Percentiles rank a stretch among this genome's conserved stretches.
These are phyloP conservation scores for Rhododendron mucronatum DNA, from an alignment of 148 eudicot genomes.

Conservation along the genomic window DNA sequence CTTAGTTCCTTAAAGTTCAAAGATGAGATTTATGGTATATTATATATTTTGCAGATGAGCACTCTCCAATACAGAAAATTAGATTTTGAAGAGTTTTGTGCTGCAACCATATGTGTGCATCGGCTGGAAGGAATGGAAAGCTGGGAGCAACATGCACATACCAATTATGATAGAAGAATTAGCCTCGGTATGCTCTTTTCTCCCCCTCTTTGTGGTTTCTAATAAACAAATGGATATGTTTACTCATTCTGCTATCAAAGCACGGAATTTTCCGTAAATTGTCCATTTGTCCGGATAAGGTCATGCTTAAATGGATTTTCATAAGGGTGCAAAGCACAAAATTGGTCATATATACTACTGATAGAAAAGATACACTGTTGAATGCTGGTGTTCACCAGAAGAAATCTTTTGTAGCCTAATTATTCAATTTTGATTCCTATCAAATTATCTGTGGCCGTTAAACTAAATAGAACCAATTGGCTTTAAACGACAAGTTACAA, in stretches of 20 bases:
- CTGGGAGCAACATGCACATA: conserved; percentile 93
- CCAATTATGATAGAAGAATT: conserved; percentile 93
- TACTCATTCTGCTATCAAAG: not conserved
- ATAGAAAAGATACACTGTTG: not conserved
- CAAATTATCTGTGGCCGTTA: not conserved
- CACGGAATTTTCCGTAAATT: not conserved
- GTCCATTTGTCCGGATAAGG: not conserved
- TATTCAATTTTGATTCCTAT: not conserved
- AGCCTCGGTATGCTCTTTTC: conserved; percentile 56
- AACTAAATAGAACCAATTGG: not conserved
- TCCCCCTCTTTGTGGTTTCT: not conserved
- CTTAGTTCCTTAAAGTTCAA: not conserved
- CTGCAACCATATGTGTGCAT: conserved; percentile 59
- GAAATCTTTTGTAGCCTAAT: not conserved
- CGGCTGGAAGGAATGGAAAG: conserved; percentile 82
- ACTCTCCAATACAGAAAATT: no score
- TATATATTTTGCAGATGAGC: no score
- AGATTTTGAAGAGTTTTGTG: no score
- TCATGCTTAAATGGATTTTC: not conserved
- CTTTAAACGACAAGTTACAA: not conserved
- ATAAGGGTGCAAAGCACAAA: not conserved
- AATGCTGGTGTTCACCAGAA: not conserved
- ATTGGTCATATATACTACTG: no score
- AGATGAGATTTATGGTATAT: no score
- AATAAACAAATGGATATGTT: no score